A percentile compares a stretch with the other conserved stretches of the same genome.
These are phyloP conservation scores for Delphinella strobiligena DNA, from an alignment of 2,329 filamentous ascomycete genomes.

Conservation along the genomic window DNA sequence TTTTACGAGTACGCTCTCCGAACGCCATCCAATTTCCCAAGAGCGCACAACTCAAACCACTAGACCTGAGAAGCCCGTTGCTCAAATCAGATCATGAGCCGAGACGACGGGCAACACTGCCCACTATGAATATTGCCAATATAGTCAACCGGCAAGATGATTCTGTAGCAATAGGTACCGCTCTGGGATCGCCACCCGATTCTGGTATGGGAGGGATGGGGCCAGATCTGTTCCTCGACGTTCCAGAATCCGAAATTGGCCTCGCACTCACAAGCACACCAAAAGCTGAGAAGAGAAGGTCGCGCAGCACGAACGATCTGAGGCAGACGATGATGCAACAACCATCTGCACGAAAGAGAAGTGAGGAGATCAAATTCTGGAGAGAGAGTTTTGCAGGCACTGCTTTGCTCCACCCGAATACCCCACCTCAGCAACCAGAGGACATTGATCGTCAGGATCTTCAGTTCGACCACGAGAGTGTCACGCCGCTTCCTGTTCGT, in stretches of 20 bases:
- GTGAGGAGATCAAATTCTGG: slow-evolving; percentile 24
- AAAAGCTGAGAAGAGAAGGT: slow-evolving; percentile 19
- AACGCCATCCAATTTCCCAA: slow-evolving; percentile 26
- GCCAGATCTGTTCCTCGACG: slow-evolving; percentile 1
- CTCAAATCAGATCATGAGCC: slow-evolving; percentile 6
- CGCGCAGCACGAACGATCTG: slow-evolving; percentile 22
- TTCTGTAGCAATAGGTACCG: slow-evolving; percentile 11
- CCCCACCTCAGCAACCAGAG: background rate
- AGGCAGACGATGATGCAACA: slow-evolving; percentile 10
- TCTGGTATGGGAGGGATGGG: slow-evolving; percentile 5
- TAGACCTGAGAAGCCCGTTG: slow-evolving; percentile 22
- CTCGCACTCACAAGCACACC: slow-evolving; percentile 10
- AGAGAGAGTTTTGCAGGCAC: slow-evolving; percentile 20
- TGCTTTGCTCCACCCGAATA: slow-evolving; percentile 15
- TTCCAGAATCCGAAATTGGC: slow-evolving; percentile 8
- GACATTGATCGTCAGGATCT: background rate
- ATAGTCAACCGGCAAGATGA: no score
- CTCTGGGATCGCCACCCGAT: slow-evolving; percentile 4
- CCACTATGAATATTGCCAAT: slow-evolving; percentile 18
- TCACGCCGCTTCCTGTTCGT: background rate
- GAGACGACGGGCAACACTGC: slow-evolving; percentile 16
- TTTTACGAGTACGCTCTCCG: slow-evolving; percentile 15
- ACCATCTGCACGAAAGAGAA: slow-evolving; percentile 18
- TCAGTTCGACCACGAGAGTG: background rate
- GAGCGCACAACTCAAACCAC: slow-evolving; percentile 22